phyloP scores from a whole-genome alignment of 192 early-diverging fungal species.

The Coemansia sp. region DNA sequence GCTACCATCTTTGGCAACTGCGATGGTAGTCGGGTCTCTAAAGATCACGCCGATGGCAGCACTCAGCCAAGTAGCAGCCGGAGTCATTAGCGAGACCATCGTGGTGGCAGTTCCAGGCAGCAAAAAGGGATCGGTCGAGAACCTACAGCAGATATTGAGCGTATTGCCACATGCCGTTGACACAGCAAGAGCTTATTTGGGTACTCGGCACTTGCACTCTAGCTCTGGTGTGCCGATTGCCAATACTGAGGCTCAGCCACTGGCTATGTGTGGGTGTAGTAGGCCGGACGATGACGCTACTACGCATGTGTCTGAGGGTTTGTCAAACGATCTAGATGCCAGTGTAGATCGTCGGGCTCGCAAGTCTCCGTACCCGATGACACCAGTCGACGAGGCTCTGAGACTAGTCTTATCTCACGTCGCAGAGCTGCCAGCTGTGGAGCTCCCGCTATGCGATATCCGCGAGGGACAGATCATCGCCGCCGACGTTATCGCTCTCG shows the following conservation, averaged over 20 bases:
- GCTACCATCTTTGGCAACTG: conserved; percentile 74
- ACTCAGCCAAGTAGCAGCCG: conserved; percentile 75
- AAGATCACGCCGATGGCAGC: conserved; percentile 87
- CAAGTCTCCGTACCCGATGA: conserved; percentile 81
- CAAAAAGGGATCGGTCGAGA: conserved; percentile 82
- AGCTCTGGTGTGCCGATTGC: background rate
- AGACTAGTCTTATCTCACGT: conserved; percentile 51
- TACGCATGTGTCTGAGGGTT: background rate
- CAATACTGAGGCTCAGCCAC: background rate
- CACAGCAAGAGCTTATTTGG: conserved; percentile 23
- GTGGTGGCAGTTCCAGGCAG: conserved; percentile 90
- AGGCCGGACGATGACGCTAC: conserved; percentile 21
- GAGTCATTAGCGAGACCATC: conserved; percentile 61
- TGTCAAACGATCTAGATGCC: conserved; percentile 14
- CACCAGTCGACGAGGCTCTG: conserved; percentile 70
- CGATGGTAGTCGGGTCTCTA: conserved; percentile 77
- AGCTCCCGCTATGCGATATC: conserved; percentile 26
- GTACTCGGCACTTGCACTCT: conserved; percentile 19
- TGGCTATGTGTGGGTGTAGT: conserved; percentile 30
- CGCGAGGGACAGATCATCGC: conserved; percentile 67
- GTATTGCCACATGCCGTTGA: conserved; percentile 86
- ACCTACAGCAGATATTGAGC: conserved; percentile 68
- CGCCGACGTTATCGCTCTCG: conserved; percentile 69
- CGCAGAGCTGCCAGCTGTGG: conserved; percentile 15
- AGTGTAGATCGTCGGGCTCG: conserved; percentile 68